These are phyloP conservation scores for Asterochloris sp. DNA, from an alignment of 139 green algal genomes.

Conservation along the genomic window DNA sequence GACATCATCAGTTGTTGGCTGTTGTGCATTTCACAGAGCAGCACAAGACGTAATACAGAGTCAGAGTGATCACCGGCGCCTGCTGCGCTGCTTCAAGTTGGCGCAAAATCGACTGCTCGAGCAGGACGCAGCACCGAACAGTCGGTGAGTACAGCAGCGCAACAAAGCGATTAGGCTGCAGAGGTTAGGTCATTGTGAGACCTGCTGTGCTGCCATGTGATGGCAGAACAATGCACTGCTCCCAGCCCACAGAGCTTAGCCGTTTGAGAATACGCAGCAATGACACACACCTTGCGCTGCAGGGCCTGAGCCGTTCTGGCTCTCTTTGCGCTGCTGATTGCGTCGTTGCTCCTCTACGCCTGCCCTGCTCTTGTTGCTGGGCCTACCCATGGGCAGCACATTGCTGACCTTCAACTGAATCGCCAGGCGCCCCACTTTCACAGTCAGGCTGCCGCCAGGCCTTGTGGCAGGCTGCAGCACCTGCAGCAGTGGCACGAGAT, in stretches of 20 bases:
- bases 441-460: slow-evolving; percentile 6
- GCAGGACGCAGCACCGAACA: not conserved
- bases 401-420: slow-evolving; percentile 28
- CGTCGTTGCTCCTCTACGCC: not conserved
- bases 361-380: not conserved
- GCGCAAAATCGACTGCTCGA: not conserved
- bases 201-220: not conserved
- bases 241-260: not conserved
- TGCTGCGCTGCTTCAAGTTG: not conserved
- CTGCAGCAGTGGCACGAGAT: not conserved
- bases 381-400: slow-evolving; percentile 14
- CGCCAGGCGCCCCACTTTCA: slow-evolving; percentile 28
- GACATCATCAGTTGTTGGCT: not conserved
- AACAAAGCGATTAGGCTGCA: not conserved
- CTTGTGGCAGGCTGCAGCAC: not conserved
- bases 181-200: not conserved
- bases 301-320: not conserved
- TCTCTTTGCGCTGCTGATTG: not conserved
- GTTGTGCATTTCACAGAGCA: not conserved
- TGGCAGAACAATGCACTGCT: not conserved
- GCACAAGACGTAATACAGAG: not conserved
- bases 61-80: not conserved
- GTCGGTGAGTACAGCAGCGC: not conserved
- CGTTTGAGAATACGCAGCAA: not conserved
- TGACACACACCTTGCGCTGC: not conserved